phyloP scores from a whole-genome alignment of 2,329 filamentous ascomycete genomes.

The Exutisphaerella laricina region DNA sequence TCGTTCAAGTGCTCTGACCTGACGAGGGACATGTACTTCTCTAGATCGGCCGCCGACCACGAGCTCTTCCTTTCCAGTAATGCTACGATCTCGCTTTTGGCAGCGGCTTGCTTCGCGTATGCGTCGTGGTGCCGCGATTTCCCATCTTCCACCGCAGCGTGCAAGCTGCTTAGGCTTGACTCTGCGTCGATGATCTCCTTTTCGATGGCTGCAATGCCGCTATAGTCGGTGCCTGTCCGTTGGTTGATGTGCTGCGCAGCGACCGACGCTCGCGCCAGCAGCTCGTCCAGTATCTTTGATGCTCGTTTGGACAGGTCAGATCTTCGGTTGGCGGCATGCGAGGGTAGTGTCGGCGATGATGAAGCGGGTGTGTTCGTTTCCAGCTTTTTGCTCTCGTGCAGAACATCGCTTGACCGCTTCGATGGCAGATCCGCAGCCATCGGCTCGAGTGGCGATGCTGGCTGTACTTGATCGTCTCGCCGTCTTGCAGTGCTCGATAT shows the following conservation, averaged over 20 bases:
- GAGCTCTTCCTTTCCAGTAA: constrained; percentile 89
- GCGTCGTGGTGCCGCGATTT: constrained; percentile 77
- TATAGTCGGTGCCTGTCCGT: constrained; percentile 80
- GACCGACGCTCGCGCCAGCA: constrained; percentile 77
- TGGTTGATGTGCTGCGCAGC: constrained; percentile 88
- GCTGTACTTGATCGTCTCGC: too few relatives aligned
- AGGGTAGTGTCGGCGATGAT: constrained; percentile 42
- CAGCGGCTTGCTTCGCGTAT: constrained; percentile 74
- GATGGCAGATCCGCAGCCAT: too few relatives aligned
- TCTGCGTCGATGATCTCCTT: constrained; percentile 66
- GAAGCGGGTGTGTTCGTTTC: constrained; percentile 10
- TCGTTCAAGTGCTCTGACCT: constrained; percentile 90
- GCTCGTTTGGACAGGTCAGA: constrained; percentile 58
- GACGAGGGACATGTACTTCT: constrained; percentile 91
- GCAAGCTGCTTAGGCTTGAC: constrained; percentile 52
- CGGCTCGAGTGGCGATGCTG: constrained; percentile 3
- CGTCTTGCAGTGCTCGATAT: constrained; percentile 14
- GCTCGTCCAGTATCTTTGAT: constrained; percentile 74
- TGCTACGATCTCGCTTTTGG: constrained; percentile 92
- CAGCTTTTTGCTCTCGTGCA: constrained; percentile 1
- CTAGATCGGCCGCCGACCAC: constrained; percentile 81
- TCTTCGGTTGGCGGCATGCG: constrained; percentile 48
- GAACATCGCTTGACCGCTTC: too few relatives aligned
- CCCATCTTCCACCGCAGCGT: constrained; percentile 61
- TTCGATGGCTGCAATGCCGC: constrained; percentile 81